Evolutionary conservation across 1,284 basidiomycete genomes (phyloP).

Genomic region (Bjerkandera adusta): DNA sequence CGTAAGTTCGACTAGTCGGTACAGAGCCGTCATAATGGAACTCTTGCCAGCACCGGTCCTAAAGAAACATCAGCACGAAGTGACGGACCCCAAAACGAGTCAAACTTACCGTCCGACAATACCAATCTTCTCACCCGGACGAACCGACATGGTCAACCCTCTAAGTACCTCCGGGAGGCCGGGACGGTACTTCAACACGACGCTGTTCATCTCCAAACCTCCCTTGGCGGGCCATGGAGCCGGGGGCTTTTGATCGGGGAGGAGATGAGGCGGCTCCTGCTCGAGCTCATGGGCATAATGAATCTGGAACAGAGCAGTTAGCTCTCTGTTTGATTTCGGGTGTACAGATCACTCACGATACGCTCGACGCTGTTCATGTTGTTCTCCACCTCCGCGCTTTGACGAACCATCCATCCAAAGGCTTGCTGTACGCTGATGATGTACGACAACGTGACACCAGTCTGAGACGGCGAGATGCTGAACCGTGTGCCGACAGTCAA

Average conservation of each 20-base stretch:
- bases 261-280: slow-evolving; percentile 75
- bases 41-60: slow-evolving; percentile 78
- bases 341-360: slow-evolving; percentile 33
- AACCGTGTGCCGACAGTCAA: slow-evolving; percentile 75
- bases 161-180: slow-evolving; percentile 69
- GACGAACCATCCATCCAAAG: slow-evolving; percentile 84
- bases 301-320: slow-evolving; percentile 27
- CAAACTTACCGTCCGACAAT: slow-evolving; percentile 64
- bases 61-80: background rate
- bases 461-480: slow-evolving; percentile 76
- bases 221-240: slow-evolving; percentile 69
- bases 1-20: slow-evolving; percentile 53
- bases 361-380: slow-evolving; percentile 92
- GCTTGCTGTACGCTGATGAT: slow-evolving; percentile 73
- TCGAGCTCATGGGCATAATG: slow-evolving; percentile 77
- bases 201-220: slow-evolving; percentile 55
- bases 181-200: slow-evolving; percentile 71
- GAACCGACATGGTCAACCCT: slow-evolving; percentile 61
- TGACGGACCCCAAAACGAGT: background rate
- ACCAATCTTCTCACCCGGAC: slow-evolving; percentile 86
- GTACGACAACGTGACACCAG: slow-evolving; percentile 74
- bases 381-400: slow-evolving; percentile 85
- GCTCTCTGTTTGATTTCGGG: background rate
- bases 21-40: slow-evolving; percentile 52
- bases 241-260: slow-evolving; percentile 56